These are phyloP conservation scores for Thermoascus crustaceus DNA, from an alignment of 2,329 filamentous ascomycete species.

Conservation along the genomic window DNA sequence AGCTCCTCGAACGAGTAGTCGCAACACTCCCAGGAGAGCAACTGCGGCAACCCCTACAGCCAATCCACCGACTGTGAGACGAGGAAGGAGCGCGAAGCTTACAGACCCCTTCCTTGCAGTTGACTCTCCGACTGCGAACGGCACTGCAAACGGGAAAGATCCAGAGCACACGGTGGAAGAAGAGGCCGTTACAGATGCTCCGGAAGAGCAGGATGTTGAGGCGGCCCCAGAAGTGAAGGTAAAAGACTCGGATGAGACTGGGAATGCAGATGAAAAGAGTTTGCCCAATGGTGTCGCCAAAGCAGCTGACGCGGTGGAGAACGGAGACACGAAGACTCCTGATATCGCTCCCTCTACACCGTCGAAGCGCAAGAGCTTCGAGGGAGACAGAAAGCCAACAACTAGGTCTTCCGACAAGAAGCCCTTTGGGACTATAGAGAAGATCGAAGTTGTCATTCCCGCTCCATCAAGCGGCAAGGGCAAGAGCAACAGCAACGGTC, in stretches of 20 bases:
- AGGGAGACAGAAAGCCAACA: constrained; percentile 14
- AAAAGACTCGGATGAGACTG: constrained; percentile 16
- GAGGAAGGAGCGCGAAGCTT: constrained; percentile 28
- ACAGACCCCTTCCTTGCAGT: constrained; percentile 20
- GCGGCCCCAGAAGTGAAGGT: constrained; percentile 5
- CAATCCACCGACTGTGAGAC: constrained; percentile 21
- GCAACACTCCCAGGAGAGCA: constrained; percentile 28
- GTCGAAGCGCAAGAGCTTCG: constrained; percentile 13
- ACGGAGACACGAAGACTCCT: constrained; percentile 6
- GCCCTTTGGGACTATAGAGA: constrained; percentile 9
- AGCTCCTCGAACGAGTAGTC: constrained; percentile 25
- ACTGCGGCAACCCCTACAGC: constrained; percentile 23
- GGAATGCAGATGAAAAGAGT: constrained; percentile 14
- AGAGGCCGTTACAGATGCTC: constrained; percentile 8
- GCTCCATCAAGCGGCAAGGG: constrained; percentile 15
- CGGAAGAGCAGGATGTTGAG: constrained; percentile 4
- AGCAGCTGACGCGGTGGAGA: constrained; percentile 4
- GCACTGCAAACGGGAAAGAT: constrained; percentile 17
- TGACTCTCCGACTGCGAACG: constrained; percentile 15
- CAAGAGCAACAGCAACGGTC: constrained; percentile 16
- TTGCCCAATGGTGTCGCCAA: constrained; percentile 10
- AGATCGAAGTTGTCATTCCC: constrained; percentile 19
- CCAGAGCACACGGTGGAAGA: constrained; percentile 4
- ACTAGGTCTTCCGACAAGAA: neutral
- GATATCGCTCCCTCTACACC: constrained; percentile 7